Evolutionary conservation across 169 alveolate species (phyloP), one percentile per base, ranked within the genome.

Genomic region (Eimeria praecox): DNA sequence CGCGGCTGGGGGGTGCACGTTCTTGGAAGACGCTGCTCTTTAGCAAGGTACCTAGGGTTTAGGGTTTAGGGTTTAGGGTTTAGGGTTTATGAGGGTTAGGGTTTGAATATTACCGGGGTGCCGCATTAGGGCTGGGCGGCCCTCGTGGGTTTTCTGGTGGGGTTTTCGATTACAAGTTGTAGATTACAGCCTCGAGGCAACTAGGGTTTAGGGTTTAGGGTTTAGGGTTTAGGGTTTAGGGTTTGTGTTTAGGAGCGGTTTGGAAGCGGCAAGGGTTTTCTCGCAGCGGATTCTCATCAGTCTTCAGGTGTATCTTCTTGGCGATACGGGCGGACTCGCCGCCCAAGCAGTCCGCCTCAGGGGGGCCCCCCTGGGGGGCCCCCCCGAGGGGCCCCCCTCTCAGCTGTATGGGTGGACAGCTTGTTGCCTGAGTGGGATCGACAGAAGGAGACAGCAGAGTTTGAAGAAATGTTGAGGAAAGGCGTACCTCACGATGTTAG

Each of bases 381-480:
- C 88, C 54, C 66, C 2, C 66, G 33, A 40, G 90, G 90, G 90
- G 90, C 90, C 71, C 64, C 90, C 33, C 46, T 56, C 3, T 38
- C 95, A 5, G 95, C 92, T 2, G 66, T 62, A 2, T 92, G 95
- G 95, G 64, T 92, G 33, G 95, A 92, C 54, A 80, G 30, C 5
- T 35, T 92, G 46, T 87, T 92, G 54, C 95, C 92, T 27, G 95
- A 92, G 62, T 92, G 92, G 92, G 75, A 80, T 59, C 66, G 77
- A 27, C 33, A 99, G 91, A 99, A 99, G 97, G 99, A 99, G 97
- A 98, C 99, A 0, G 99, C 62, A 24, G 35, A 33, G 38, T 85
- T 56, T 85, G 75, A 54, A 22, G 33, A 24, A 35, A 54, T 92
- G 40, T 54, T 92, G 38, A 82, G 71, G 49, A 59, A 4, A 18